Conservation (phyloP, 257 asterid species). For the Leonotis leonurus region DNA sequence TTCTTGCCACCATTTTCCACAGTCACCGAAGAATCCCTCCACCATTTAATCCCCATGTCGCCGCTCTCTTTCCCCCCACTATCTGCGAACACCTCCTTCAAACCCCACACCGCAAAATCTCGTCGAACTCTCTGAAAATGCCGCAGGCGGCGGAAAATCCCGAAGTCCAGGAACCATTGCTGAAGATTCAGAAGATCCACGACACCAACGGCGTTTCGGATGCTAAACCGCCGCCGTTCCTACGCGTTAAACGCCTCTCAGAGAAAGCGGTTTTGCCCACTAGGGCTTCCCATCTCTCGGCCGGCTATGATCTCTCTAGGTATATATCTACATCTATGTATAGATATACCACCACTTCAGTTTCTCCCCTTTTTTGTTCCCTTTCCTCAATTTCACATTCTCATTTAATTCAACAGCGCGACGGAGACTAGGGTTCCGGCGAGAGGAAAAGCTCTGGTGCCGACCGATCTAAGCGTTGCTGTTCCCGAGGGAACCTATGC, state of each 20-base stretch:
- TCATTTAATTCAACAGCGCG: slow-evolving; percentile 38
- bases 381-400: neutral
- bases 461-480: slow-evolving; percentile 78
- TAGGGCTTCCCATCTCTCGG: slow-evolving; percentile 45
- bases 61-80: neutral
- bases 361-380: neutral
- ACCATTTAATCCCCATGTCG: slow-evolving; percentile 9
- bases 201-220: slow-evolving; percentile 18
- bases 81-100: neutral
- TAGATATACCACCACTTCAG: too few species aligned
- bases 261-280: slow-evolving; percentile 52
- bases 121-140: slow-evolving; percentile 1
- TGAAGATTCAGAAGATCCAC: slow-evolving; percentile 15
- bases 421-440: slow-evolving; percentile 55
- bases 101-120: neutral
- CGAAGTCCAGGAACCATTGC: slow-evolving; percentile 19
- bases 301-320: slow-evolving; percentile 63
- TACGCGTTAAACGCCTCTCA: slow-evolving; percentile 47
- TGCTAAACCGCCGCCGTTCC: slow-evolving; percentile 17
- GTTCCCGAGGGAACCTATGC: slow-evolving; percentile 81
- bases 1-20: slow-evolving; percentile 8
- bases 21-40: neutral
- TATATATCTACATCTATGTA: too few species aligned
- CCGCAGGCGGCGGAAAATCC: neutral
- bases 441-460: slow-evolving; percentile 71